A percentile compares a stretch with the other conserved stretches of the same genome.
Conservation (phyloP, 73 alveolate species). For the Paramecium caudatum region DNA sequence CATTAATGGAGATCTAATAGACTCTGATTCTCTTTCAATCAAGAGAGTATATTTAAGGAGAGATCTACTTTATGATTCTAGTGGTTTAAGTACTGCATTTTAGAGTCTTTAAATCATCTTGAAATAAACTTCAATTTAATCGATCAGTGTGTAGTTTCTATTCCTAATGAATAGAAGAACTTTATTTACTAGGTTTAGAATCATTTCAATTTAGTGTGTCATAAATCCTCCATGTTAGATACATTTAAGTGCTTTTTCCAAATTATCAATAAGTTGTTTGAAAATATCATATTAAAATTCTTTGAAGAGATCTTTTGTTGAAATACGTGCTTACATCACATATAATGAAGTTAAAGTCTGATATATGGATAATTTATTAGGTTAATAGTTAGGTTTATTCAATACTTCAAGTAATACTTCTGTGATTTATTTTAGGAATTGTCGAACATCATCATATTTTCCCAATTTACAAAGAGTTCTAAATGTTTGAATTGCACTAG, state of each 20-base stretch:
- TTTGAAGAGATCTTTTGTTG: constrained; percentile 19
- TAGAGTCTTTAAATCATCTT: constrained; percentile 9
- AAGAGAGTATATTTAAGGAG: constrained; percentile 34
- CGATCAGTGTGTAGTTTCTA: constrained; percentile 44
- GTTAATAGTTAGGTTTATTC: constrained; percentile 55
- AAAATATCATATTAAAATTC: constrained; percentile 58
- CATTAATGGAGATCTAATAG: constrained; percentile 48
- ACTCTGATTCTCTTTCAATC: constrained; percentile 60
- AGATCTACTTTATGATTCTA: constrained; percentile 50
- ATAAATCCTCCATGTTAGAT: constrained; percentile 63
- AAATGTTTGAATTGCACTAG: constrained; percentile 56
- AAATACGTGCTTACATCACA: not conserved
- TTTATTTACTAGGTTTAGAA: not conserved
- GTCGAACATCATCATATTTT: constrained; percentile 68
- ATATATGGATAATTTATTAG: constrained; percentile 43
- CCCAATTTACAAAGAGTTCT: constrained; percentile 66
- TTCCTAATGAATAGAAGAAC: constrained; percentile 20
- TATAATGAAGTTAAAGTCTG: constrained; percentile 56
- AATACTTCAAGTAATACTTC: constrained; percentile 62
- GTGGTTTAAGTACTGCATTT: constrained; percentile 41
- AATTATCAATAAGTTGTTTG: not conserved
- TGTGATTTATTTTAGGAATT: constrained; percentile 68
- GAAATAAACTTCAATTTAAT: constrained; percentile 14
- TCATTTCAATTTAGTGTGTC: constrained; percentile 24
- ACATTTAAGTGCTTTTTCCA: constrained; percentile 60